Percentiles rank a stretch among this genome's conserved stretches.
Conservation (phyloP, 2,329 filamentous ascomycete genomes). For the Aspergillus sp. region DNA sequence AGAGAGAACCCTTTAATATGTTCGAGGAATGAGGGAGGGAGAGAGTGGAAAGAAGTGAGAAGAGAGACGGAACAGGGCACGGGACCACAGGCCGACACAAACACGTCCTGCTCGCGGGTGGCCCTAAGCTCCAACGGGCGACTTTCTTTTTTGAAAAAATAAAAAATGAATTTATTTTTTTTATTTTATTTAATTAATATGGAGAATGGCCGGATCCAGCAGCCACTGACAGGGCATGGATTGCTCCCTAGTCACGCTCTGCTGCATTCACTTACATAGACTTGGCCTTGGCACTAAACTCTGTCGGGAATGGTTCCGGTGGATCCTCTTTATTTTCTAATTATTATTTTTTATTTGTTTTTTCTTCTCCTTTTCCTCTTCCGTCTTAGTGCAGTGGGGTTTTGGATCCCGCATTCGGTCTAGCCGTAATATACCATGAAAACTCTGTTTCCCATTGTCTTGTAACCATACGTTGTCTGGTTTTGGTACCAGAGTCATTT, state of each 20-base stretch:
- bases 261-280: background rate
- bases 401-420: background rate
- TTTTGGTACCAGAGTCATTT: background rate
- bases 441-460: slow-evolving; percentile 1
- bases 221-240: slow-evolving; percentile 8
- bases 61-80: slow-evolving; percentile 16
- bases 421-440: background rate
- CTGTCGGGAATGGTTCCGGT: background rate
- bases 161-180: slow-evolving; percentile 1
- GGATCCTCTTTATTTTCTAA: background rate
- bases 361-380: background rate
- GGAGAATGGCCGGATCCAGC: slow-evolving; percentile 12
- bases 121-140: slow-evolving; percentile 19
- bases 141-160: slow-evolving; percentile 16
- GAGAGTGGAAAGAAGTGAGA: slow-evolving; percentile 20
- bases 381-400: background rate
- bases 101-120: slow-evolving; percentile 13
- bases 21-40: slow-evolving; percentile 18
- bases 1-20: slow-evolving; percentile 32
- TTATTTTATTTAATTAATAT: slow-evolving; percentile 1
- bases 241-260: background rate
- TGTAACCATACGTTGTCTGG: background rate
- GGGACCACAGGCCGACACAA: slow-evolving; percentile 23
- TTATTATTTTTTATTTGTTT: background rate
- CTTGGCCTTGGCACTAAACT: background rate